Conservation (phyloP, 352 stramenopile species). For the Aphanomyces stellatus region DNA sequence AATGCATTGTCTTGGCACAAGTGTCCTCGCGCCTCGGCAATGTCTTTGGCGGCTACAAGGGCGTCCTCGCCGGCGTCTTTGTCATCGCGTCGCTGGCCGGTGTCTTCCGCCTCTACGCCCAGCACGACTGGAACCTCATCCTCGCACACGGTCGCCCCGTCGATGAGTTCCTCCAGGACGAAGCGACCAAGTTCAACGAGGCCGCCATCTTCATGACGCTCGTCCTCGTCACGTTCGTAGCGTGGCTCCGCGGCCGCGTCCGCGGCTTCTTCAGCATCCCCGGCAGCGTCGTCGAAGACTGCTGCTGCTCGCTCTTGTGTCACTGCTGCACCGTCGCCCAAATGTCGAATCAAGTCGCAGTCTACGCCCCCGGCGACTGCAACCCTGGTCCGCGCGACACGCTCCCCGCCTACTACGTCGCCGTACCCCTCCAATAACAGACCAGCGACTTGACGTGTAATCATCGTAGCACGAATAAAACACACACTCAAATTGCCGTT, state of each 20-base stretch:
- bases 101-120: conserved; percentile 27
- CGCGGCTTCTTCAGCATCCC: conserved; percentile 48
- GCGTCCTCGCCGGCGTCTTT: not conserved
- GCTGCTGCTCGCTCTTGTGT: conserved; percentile 28
- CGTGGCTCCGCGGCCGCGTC: conserved; percentile 12
- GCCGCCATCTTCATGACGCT: not conserved
- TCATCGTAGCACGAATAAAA: too few species aligned
- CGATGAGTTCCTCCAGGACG: not conserved
- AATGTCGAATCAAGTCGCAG: conserved; percentile 41
- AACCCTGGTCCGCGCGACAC: conserved; percentile 28
- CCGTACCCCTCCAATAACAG: not conserved
- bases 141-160: conserved; percentile 4
- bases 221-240: not conserved
- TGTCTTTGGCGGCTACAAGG: conserved; percentile 19
- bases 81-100: conserved; percentile 30
- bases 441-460: not conserved
- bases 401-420: conserved; percentile 29
- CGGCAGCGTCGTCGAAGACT: conserved; percentile 33
- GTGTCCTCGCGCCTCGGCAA: conserved; percentile 34
- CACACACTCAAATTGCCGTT: too few species aligned
- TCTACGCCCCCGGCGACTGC: conserved; percentile 31
- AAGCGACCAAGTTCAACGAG: not conserved
- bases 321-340: conserved; percentile 39
- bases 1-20: conserved; percentile 44
- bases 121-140: conserved; percentile 32